Evolutionary conservation across 2,329 filamentous ascomycete genomes (phyloP).

Genomic region (Bipolaris sorokiniana): DNA sequence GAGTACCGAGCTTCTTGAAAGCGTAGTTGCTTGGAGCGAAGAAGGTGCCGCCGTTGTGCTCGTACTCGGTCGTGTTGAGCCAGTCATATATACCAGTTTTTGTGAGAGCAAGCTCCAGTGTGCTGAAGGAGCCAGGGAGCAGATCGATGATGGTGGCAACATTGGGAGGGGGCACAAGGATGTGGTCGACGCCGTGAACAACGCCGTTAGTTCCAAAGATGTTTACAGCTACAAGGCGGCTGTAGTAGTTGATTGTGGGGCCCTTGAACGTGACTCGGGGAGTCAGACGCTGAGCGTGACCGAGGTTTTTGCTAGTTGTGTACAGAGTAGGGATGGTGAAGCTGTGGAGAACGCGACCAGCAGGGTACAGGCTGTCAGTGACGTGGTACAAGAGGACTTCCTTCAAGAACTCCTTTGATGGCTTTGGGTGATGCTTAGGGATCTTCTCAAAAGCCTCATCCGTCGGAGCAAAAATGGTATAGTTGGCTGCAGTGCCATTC

Average conservation of each 20-base stretch:
- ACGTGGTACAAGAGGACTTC: conserved; percentile 77
- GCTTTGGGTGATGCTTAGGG: conserved; percentile 63
- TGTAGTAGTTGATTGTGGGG: conserved; percentile 77
- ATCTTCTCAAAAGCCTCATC: conserved; percentile 76
- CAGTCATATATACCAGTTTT: conserved; percentile 74
- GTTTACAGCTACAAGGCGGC: conserved; percentile 71
- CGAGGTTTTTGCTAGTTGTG: conserved; percentile 63
- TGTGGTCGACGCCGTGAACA: conserved; percentile 75
- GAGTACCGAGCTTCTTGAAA: conserved; percentile 75
- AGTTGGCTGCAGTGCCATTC: conserved; percentile 75
- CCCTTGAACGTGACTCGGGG: conserved; percentile 68
- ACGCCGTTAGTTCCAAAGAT: conserved; percentile 79
- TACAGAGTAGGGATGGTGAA: conserved; percentile 76
- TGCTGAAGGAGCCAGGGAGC: conserved; percentile 76
- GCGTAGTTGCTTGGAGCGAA: conserved; percentile 83
- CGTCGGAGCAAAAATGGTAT: conserved; percentile 81
- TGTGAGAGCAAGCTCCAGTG: conserved; percentile 73
- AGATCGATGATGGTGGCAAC: conserved; percentile 68
- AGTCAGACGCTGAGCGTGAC: conserved; percentile 70
- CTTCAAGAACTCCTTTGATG: conserved; percentile 72
- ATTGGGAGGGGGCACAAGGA: conserved; percentile 77
- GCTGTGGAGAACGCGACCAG: conserved; percentile 67
- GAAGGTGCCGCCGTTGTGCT: conserved; percentile 70
- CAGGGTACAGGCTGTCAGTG: conserved; percentile 69
- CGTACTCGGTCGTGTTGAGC: conserved; percentile 57